Evolutionary conservation across 148 eudicot species (phyloP).

Genomic region (Heliamphora exappendiculata): DNA sequence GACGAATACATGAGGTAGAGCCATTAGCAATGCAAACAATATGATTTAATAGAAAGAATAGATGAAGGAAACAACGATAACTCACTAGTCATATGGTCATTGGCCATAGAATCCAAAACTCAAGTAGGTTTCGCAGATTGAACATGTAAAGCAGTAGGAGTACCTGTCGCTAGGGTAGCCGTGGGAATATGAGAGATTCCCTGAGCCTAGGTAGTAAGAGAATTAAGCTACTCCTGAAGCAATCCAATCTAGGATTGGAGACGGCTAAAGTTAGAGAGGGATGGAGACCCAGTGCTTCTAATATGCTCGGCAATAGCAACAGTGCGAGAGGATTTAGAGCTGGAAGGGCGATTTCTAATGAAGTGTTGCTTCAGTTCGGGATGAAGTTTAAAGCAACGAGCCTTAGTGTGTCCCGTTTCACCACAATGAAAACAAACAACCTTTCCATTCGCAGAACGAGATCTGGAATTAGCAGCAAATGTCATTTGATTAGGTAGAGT

Average conservation of each 20-base stretch:
- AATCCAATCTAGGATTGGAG: not conserved
- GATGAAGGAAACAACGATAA: not conserved
- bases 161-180: not conserved
- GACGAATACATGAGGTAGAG: not conserved
- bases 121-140: not conserved
- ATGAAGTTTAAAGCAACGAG: not conserved
- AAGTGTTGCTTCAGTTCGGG: not conserved
- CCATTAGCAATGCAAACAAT: not conserved
- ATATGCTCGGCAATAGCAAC: not conserved
- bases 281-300: not conserved
- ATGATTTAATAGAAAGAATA: not conserved
- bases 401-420: not conserved
- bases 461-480: not conserved
- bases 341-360: not conserved
- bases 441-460: not conserved
- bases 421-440: not conserved
- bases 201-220: not conserved
- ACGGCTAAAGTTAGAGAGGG: not conserved
- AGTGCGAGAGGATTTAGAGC: not conserved
- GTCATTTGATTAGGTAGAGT: not conserved
- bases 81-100: not conserved
- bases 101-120: not conserved
- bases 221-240: not conserved
- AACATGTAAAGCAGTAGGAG: not conserved
- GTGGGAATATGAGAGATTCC: not conserved